Percentiles rank a stretch among this genome's conserved stretches.
phyloP scores from a whole-genome alignment of 805 yeast genomes.

The Dipodascus geniculatus region DNA sequence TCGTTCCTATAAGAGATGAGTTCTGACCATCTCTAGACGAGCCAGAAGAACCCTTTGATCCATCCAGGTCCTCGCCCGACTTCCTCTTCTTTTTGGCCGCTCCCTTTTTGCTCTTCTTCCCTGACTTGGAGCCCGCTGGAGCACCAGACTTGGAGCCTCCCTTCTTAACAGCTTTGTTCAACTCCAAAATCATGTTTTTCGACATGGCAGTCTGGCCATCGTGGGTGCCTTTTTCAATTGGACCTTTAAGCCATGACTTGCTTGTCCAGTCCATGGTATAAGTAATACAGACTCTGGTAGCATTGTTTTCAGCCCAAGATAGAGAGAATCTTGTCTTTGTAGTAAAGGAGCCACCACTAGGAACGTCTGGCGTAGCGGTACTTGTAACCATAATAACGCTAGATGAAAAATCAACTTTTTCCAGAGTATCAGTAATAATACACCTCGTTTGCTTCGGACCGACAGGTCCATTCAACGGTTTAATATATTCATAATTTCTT shows the following conservation, averaged over 20 bases:
- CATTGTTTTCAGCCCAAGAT: conserved; percentile 60
- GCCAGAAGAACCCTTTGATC: conserved; percentile 4
- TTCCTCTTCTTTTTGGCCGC: conserved; percentile 10
- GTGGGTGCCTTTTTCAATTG: conserved; percentile 75
- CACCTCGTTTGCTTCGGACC: conserved; percentile 92
- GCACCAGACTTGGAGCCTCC: conserved; percentile 6
- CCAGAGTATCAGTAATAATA: conserved; percentile 50
- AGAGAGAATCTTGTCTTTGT: conserved; percentile 63
- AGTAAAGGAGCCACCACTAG: conserved; percentile 74
- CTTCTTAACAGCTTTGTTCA: conserved; percentile 3
- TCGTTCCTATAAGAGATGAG: conserved; percentile 4
- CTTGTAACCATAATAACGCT: conserved; percentile 50
- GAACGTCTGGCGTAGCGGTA: conserved; percentile 85
- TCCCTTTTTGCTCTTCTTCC: background rate
- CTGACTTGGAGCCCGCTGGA: background rate
- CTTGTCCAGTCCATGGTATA: conserved; percentile 82
- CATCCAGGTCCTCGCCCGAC: conserved; percentile 3
- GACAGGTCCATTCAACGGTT: conserved; percentile 66
- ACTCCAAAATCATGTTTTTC: conserved; percentile 29
- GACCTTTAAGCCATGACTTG: conserved; percentile 80
- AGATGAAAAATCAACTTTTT: conserved; percentile 39
- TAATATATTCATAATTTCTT: conserved; percentile 50
- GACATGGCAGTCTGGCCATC: conserved; percentile 68
- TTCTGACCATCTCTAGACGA: too few relatives aligned
- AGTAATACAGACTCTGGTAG: conserved; percentile 51